Percentiles rank a stretch among this genome's conserved stretches.
These are phyloP conservation scores for Austropuccinia psidii DNA, from an alignment of 1,284 basidiomycete species.

Conservation along the genomic window DNA sequence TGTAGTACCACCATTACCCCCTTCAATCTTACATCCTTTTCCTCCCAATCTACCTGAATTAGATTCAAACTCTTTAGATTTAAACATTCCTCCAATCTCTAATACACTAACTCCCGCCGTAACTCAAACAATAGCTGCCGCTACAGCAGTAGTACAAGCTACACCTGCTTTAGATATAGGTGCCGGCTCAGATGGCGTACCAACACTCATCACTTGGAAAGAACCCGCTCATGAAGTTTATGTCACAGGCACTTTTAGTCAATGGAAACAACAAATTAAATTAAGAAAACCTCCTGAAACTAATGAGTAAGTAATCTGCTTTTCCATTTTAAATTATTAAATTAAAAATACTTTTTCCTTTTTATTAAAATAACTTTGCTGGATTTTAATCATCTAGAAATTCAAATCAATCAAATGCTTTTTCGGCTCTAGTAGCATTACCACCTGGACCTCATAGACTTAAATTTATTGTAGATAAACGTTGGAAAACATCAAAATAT, in stretches of 20 bases:
- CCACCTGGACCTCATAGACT: conserved; percentile 89
- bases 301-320: conserved; percentile 32
- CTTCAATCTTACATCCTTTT: conserved; percentile 28
- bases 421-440: conserved; percentile 53
- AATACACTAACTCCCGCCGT: conserved; percentile 40
- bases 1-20: conserved; percentile 27
- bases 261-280: conserved; percentile 55
- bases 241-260: conserved; percentile 57
- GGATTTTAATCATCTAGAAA: conserved; percentile 1
- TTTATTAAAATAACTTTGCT: not conserved
- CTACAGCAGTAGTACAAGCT: conserved; percentile 40
- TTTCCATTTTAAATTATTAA: not conserved
- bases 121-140: conserved; percentile 42
- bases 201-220: conserved; percentile 46
- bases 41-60: conserved; percentile 11
- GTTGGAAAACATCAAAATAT: conserved; percentile 66
- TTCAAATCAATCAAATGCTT: conserved; percentile 49
- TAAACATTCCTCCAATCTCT: not conserved
- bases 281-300: conserved; percentile 45
- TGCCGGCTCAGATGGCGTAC: conserved; percentile 44
- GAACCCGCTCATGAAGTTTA: conserved; percentile 49
- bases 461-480: conserved; percentile 90
- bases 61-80: not conserved
- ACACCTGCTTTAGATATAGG: conserved; percentile 42
- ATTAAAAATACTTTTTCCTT: not conserved